A percentile compares a stretch with the other conserved stretches of the same genome.
Conservation (phyloP, 768 basidiomycete species). For the Tricholoma flavovirens region DNA sequence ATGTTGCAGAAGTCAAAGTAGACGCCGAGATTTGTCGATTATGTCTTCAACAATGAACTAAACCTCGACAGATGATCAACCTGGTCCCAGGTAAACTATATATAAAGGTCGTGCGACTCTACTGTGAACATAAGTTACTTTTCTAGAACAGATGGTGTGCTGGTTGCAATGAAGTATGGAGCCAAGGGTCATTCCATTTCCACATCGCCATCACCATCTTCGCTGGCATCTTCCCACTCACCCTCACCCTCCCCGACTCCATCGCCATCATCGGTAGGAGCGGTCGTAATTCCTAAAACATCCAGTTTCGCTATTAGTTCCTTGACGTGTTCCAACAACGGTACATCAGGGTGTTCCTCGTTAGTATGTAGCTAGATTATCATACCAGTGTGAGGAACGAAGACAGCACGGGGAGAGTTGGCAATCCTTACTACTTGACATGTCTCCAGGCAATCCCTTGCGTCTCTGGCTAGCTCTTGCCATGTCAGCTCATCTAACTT, state of each 20-base stretch:
- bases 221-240: conserved; percentile 57
- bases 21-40: conserved; percentile 3
- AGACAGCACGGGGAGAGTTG: conserved; percentile 1
- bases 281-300: conserved; percentile 56
- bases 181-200: conserved; percentile 41
- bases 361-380: conserved; percentile 55
- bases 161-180: neutral
- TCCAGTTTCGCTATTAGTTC: conserved; percentile 72
- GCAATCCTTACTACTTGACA: conserved; percentile 62
- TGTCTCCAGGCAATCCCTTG: conserved; percentile 77
- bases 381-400: conserved; percentile 4
- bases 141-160: neutral
- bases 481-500: conserved; percentile 52
- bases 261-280: conserved; percentile 51
- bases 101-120: neutral
- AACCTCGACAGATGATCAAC: neutral
- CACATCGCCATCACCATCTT: conserved; percentile 51
- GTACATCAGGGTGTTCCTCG: conserved; percentile 71
- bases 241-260: conserved; percentile 48
- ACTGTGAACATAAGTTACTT: neutral
- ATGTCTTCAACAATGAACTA: neutral
- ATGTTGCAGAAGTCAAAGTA: neutral
- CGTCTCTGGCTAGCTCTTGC: conserved; percentile 74
- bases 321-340: conserved; percentile 66
- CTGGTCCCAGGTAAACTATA: neutral